Percentiles rank a stretch among this genome's conserved stretches.
These are phyloP conservation scores for Trichoderma sp. DNA, from an alignment of 2,329 filamentous ascomycete species.

Conservation along the genomic window DNA sequence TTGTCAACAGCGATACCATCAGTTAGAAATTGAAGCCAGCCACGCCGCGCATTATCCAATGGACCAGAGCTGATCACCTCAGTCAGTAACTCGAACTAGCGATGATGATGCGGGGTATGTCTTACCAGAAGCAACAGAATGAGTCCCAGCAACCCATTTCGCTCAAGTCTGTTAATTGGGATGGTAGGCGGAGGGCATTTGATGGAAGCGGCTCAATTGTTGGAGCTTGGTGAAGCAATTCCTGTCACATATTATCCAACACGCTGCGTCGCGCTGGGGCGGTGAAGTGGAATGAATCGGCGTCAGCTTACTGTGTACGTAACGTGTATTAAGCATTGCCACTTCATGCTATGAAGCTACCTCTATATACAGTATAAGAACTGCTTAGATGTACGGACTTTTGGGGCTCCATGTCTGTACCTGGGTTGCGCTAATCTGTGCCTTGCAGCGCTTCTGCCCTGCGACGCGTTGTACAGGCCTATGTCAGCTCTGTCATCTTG, in stretches of 20 bases:
- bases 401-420: background rate
- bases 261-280: background rate
- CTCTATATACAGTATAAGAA: background rate
- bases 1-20: background rate
- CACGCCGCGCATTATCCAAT: background rate
- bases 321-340: background rate
- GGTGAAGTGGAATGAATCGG: background rate
- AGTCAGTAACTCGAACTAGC: background rate
- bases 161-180: background rate
- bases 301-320: background rate
- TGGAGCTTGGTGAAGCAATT: background rate
- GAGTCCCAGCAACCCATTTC: constrained; percentile 6
- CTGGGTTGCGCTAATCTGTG: background rate
- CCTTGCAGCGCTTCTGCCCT: background rate
- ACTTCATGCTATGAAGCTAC: background rate
- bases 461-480: background rate
- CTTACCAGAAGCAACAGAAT: constrained; percentile 7
- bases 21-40: background rate
- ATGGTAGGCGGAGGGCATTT: background rate
- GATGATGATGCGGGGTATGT: background rate
- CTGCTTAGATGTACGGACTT: background rate
- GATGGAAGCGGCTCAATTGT: background rate
- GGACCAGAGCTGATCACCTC: background rate
- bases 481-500: background rate
- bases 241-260: background rate